These are phyloP conservation scores for Aspergillus viridinutans DNA, from an alignment of 2,329 filamentous ascomycete species.

Conservation along the genomic window DNA sequence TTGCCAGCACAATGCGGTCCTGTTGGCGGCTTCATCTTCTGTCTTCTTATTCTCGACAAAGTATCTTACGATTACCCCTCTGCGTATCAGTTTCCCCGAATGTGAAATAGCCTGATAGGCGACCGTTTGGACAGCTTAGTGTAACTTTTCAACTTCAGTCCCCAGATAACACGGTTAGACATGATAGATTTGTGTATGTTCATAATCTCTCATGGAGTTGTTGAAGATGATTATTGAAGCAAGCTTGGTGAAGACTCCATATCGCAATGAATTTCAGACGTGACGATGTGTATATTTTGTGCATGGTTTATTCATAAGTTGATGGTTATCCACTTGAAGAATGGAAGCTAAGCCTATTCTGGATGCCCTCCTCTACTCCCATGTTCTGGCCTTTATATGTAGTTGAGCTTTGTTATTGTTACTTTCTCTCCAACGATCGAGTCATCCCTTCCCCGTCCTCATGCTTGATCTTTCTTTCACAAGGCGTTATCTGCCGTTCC, in stretches of 20 bases:
- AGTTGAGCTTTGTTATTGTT: neutral
- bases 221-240: no score
- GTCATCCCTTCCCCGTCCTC: neutral
- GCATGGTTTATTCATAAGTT: no score
- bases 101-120: slow-evolving; percentile 1
- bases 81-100: neutral
- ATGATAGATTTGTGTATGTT: neutral
- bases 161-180: neutral
- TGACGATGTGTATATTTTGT: no score
- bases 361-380: neutral
- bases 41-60: neutral
- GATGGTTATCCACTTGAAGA: neutral
- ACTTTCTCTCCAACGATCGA: neutral
- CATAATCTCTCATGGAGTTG: neutral
- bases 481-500: slow-evolving; percentile 26
- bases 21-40: neutral
- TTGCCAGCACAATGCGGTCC: neutral
- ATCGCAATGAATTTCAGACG: neutral
- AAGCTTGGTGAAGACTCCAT: neutral
- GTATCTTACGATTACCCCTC: slow-evolving; percentile 4
- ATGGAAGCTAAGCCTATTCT: slow-evolving; percentile 1
- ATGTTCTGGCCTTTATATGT: neutral
- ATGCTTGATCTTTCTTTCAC: neutral
- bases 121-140: neutral
- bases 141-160: neutral